phyloP scores from a whole-genome alignment of 1,284 basidiomycete genomes.

The Moesziomyces parantarcticus region DNA sequence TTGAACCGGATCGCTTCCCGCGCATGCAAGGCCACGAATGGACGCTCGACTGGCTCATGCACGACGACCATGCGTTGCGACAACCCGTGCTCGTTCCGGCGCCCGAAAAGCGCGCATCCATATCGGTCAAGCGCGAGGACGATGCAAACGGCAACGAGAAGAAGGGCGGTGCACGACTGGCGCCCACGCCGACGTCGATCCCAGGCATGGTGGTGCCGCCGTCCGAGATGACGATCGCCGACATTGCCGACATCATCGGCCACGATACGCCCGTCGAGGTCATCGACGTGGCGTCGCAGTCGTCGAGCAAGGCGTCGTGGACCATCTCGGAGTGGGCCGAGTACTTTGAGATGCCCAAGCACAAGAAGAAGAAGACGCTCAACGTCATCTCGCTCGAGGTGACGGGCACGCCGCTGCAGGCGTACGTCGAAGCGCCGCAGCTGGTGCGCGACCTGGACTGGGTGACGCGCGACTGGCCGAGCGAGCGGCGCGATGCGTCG shows the following conservation, averaged over 20 bases:
- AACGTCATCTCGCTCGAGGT: slow-evolving; percentile 92
- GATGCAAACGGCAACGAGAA: slow-evolving; percentile 10
- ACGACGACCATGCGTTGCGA: slow-evolving; percentile 33
- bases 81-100: slow-evolving; percentile 52
- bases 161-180: slow-evolving; percentile 9
- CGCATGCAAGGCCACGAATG: slow-evolving; percentile 46
- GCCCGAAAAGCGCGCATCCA: background rate
- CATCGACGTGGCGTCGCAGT: slow-evolving; percentile 68
- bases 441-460: slow-evolving; percentile 83
- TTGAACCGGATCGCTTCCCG: slow-evolving; percentile 37
- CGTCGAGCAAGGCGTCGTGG: slow-evolving; percentile 73
- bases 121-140: slow-evolving; percentile 3
- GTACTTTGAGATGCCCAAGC: slow-evolving; percentile 79
- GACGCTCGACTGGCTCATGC: slow-evolving; percentile 56
- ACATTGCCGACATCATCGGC: slow-evolving; percentile 81
- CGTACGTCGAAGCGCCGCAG: slow-evolving; percentile 82
- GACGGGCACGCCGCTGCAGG: slow-evolving; percentile 79
- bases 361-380: slow-evolving; percentile 75
- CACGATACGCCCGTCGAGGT: slow-evolving; percentile 57
- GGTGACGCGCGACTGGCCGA: slow-evolving; percentile 95
- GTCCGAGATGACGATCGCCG: slow-evolving; percentile 76
- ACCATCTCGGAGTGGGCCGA: slow-evolving; percentile 88
- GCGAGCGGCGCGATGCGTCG: slow-evolving; percentile 49
- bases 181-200: slow-evolving; percentile 32
- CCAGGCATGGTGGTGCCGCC: slow-evolving; percentile 81